These are phyloP conservation scores for Penicillium egyptiacum DNA, from an alignment of 495 filamentous ascomycete genomes.

Conservation along the genomic window DNA sequence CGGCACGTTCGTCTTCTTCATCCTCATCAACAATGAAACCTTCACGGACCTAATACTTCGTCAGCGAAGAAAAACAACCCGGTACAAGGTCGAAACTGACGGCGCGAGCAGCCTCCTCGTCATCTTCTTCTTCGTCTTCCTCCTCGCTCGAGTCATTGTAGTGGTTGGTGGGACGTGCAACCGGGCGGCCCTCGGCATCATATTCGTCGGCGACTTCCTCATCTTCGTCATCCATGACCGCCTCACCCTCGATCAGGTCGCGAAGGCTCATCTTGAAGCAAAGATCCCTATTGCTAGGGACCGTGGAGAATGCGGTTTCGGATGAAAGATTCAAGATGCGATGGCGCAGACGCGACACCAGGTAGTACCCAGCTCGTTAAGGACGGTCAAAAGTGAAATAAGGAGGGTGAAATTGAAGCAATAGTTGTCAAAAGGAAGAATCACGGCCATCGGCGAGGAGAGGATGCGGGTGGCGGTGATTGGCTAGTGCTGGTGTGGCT, in stretches of 20 bases:
- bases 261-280: conserved; percentile 65
- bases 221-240: conserved; percentile 81
- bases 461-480: conserved; percentile 30
- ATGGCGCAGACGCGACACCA: conserved; percentile 17
- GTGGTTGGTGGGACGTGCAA: conserved; percentile 43
- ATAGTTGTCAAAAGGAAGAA: conserved; percentile 15
- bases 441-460: conserved; percentile 19
- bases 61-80: not conserved
- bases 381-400: conserved; percentile 4
- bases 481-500: conserved; percentile 19
- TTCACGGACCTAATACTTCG: conserved; percentile 65
- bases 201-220: conserved; percentile 80
- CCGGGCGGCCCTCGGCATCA: conserved; percentile 60
- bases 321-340: conserved; percentile 5
- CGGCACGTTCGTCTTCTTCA: conserved; percentile 69
- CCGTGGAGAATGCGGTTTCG: conserved; percentile 6
- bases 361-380: conserved; percentile 16
- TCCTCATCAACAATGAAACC: conserved; percentile 97
- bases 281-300: conserved; percentile 24
- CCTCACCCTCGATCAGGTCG: conserved; percentile 80
- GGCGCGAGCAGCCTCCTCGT: conserved; percentile 68
- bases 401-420: conserved; percentile 17
- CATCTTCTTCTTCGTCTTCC: conserved; percentile 94
- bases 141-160: conserved; percentile 89
- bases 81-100: conserved; percentile 34